Evolutionary conservation across 2,329 filamentous ascomycete genomes (phyloP).

Genomic region (Monosporascus cannonballus): DNA sequence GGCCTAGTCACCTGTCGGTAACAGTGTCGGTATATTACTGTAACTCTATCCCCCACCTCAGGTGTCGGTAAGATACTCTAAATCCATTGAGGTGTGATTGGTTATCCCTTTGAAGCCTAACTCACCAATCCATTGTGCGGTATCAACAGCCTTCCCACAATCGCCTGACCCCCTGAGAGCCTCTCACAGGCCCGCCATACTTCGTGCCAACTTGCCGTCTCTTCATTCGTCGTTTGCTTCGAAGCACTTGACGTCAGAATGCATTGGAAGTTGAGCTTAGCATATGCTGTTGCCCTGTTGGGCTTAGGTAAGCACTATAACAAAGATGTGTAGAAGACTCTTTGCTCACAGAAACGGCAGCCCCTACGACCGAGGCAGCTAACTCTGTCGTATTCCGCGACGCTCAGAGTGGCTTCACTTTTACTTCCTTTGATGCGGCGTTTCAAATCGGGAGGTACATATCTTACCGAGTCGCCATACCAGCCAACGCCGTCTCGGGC

Average conservation of each 20-base stretch:
- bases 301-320: slow-evolving; percentile 16
- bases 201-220: too few species aligned
- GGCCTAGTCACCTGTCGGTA: neutral
- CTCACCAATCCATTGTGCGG: neutral
- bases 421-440: slow-evolving; percentile 18
- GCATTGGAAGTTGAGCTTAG: slow-evolving; percentile 19
- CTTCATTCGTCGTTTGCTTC: neutral
- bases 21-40: neutral
- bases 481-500: slow-evolving; percentile 19
- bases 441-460: slow-evolving; percentile 22
- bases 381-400: slow-evolving; percentile 20
- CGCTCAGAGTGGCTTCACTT: slow-evolving; percentile 24
- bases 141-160: neutral
- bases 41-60: neutral
- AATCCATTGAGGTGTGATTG: neutral
- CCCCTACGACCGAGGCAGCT: slow-evolving; percentile 11
- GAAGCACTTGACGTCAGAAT: slow-evolving; percentile 10
- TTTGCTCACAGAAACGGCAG: neutral
- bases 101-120: neutral
- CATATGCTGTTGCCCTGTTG: slow-evolving; percentile 14
- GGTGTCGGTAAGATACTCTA: neutral
- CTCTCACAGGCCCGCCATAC: neutral
- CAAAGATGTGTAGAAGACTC: neutral
- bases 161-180: neutral
- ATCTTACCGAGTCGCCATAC: slow-evolving; percentile 30